Conservation (phyloP, 106 monocot genomes). For the Dendrobium huoshanense region DNA sequence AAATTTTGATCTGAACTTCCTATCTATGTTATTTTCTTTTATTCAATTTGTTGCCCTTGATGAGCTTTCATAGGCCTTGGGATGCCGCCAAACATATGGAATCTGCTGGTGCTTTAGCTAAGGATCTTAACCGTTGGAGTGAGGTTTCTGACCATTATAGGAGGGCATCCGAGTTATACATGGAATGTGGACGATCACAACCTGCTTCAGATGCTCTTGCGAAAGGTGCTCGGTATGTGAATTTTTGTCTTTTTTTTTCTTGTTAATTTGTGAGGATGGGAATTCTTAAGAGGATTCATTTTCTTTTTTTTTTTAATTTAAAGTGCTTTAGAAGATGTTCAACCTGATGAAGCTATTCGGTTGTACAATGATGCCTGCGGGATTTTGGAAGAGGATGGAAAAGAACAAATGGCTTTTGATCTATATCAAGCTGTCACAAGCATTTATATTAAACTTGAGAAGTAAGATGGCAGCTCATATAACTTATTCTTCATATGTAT, state of each 20-base stretch:
- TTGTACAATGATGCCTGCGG: constrained; percentile 74
- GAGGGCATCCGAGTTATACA: constrained; percentile 85
- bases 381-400: constrained; percentile 88
- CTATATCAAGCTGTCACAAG: constrained; percentile 65
- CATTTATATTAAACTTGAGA: constrained; percentile 79
- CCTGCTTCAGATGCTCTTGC: constrained; percentile 96
- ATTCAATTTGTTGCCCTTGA: constrained; percentile 21
- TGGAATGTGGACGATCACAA: constrained; percentile 89
- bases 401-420: constrained; percentile 97
- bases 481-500: background rate
- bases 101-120: constrained; percentile 86
- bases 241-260: background rate
- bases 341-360: constrained; percentile 75
- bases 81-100: constrained; percentile 99
- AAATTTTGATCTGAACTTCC: background rate
- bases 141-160: constrained; percentile 86
- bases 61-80: constrained; percentile 68
- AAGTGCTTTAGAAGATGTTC: constrained; percentile 77
- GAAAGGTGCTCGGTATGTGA: constrained; percentile 79
- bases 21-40: background rate
- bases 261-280: background rate
- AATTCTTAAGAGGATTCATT: background rate
- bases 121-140: constrained; percentile 80
- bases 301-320: background rate
- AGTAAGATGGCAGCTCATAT: constrained; percentile 30